Conservation (phyloP, 176 grass and related monocot species). For the sorghum (Sorghum bicolor) region Sorghum_bicolor_NCBIv3 NC_012870.2:69537501-69538000, state of each 20-base stretch:
- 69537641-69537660: not conserved
- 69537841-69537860: not conserved
- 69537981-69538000: not conserved
- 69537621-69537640: not conserved
- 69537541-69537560: not conserved
- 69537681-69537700: not conserved
- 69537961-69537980: not conserved
- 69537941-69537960: not conserved
- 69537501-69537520: not conserved
- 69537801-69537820: not conserved
- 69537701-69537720: not conserved
- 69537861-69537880: not conserved
- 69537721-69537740: not conserved
- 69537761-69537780: not conserved
- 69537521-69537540: not conserved
- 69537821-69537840: not conserved
- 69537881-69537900: not conserved
- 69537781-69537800: not conserved
- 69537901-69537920: not conserved
- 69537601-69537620: not conserved
- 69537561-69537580: not conserved
- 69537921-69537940: not conserved
- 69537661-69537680: not conserved
- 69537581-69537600: not conserved
- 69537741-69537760: not conserved